These are phyloP conservation scores for Chloranthus sessilifolius DNA, from an alignment of 164 flowering plant genomes.

Conservation along the genomic window DNA sequence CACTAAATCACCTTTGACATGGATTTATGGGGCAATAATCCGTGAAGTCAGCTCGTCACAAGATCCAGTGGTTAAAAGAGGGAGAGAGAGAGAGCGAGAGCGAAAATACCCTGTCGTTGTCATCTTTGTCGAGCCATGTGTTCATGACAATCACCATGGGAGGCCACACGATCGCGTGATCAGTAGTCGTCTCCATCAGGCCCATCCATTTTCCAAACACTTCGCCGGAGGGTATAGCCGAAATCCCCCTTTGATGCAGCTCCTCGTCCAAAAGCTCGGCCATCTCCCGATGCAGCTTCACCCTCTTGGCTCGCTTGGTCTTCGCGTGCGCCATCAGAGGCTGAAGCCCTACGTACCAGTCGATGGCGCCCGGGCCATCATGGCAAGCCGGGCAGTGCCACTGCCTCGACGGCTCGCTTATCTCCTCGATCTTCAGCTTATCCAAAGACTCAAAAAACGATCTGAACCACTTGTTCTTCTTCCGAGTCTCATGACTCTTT, in stretches of 20 bases:
- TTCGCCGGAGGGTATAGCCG: conserved; percentile 58
- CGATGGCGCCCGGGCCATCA: conserved; percentile 86
- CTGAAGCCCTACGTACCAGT: conserved; percentile 76
- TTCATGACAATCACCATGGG: conserved; percentile 84
- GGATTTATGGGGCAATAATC: too few species aligned
- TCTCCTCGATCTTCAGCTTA: conserved; percentile 32
- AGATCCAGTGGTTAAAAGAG: neutral
- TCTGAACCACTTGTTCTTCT: conserved; percentile 52
- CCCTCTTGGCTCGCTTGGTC: conserved; percentile 58
- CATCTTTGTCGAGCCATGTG: conserved; percentile 59
- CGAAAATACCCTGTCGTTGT: conserved; percentile 73
- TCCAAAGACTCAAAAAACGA: conserved; percentile 51
- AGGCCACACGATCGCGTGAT: conserved; percentile 81
- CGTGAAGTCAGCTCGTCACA: too few species aligned
- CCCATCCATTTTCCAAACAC: conserved; percentile 64
- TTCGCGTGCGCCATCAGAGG: conserved; percentile 73
- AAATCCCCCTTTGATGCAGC: conserved; percentile 47
- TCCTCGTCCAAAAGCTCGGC: conserved; percentile 73
- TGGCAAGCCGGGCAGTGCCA: conserved; percentile 95
- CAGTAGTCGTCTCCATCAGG: conserved; percentile 29
- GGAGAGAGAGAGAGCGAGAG: neutral
- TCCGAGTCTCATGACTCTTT: conserved; percentile 52
- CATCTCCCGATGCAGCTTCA: conserved; percentile 61
- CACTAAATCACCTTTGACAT: too few species aligned
- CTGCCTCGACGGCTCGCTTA: conserved; percentile 56